Evolutionary conservation across 2,329 filamentous ascomycete species (phyloP).

Genomic region (Corinectria fuckeliana): DNA sequence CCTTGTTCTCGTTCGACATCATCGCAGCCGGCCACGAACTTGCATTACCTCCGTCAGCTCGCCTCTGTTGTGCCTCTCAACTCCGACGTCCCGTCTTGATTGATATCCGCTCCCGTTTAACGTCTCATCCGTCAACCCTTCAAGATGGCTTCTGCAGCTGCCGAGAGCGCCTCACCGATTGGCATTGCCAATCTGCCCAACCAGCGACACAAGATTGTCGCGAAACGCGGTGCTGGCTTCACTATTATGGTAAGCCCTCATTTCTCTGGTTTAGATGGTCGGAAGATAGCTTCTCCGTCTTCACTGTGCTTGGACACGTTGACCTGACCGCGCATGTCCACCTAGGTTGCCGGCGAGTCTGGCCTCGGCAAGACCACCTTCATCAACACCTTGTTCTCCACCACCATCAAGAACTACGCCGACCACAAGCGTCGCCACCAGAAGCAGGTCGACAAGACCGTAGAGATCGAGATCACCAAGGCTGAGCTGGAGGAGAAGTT

Average conservation of each 20-base stretch:
- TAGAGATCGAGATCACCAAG: conserved; percentile 99
- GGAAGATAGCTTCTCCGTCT: background rate
- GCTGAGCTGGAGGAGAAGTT: conserved; percentile 99
- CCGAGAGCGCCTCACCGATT: conserved; percentile 71
- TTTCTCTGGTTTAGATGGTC: background rate
- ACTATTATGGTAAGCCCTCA: conserved; percentile 86
- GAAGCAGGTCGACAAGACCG: conserved; percentile 99
- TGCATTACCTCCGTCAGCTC: conserved; percentile 31
- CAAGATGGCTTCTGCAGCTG: conserved; percentile 62
- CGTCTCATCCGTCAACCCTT: conserved; percentile 17
- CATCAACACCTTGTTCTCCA: conserved; percentile 99
- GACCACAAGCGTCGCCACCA: conserved; percentile 99
- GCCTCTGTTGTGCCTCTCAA: conserved; percentile 21
- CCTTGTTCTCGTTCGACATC: conserved; percentile 39
- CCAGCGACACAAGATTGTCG: conserved; percentile 78
- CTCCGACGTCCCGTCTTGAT: conserved; percentile 11
- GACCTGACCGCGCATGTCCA: conserved; percentile 14
- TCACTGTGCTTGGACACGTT: conserved; percentile 21
- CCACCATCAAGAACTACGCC: conserved; percentile 99
- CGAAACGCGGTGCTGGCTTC: conserved; percentile 91
- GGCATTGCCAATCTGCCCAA: conserved; percentile 78
- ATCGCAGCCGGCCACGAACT: conserved; percentile 31
- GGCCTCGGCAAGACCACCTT: conserved; percentile 99
- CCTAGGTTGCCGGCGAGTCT: conserved; percentile 98
- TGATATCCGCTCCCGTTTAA: background rate